phyloP scores from a whole-genome alignment of 2,329 filamentous ascomycete genomes.

The Exophiala lecanii-corni region DNA sequence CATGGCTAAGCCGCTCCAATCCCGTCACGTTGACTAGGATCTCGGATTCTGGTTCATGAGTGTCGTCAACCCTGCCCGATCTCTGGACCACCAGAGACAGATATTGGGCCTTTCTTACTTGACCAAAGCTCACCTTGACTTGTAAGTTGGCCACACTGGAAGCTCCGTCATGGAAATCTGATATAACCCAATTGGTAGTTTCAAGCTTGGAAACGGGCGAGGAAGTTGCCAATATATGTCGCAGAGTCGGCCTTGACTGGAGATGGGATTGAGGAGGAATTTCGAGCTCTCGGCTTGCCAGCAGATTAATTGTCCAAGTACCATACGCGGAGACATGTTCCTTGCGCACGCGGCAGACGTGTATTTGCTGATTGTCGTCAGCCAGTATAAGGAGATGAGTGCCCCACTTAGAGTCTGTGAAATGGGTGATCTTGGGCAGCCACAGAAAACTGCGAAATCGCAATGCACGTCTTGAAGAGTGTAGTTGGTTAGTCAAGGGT shows the following conservation, averaged over 20 bases:
- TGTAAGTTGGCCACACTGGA: background rate
- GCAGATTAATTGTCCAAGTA: conserved; percentile 13
- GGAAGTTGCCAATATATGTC: conserved; percentile 6
- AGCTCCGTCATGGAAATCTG: background rate
- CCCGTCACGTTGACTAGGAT: background rate
- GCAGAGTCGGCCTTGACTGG: conserved; percentile 2
- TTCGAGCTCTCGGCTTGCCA: conserved; percentile 2
- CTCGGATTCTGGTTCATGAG: background rate
- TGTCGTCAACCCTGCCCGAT: background rate
- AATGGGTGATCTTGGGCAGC: conserved; percentile 26
- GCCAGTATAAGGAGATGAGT: conserved; percentile 33
- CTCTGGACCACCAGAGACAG: conserved; percentile 7
- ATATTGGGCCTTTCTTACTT: conserved; percentile 4
- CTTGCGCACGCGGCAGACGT: conserved; percentile 15
- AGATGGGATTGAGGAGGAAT: background rate
- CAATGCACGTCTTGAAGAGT: conserved; percentile 27
- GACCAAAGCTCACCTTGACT: conserved; percentile 14
- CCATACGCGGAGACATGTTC: conserved; percentile 15
- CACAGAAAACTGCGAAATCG: conserved; percentile 41
- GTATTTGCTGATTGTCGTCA: conserved; percentile 32
- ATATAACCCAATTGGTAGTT: conserved; percentile 5
- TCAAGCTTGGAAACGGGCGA: conserved; percentile 15
- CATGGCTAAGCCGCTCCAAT: conserved; percentile 1
- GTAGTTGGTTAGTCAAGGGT: conserved; percentile 28
- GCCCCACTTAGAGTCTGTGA: conserved; percentile 30